Base-by-base conservation (phyloP, 768 basidiomycete species). In the Mycena maculata region DNA sequence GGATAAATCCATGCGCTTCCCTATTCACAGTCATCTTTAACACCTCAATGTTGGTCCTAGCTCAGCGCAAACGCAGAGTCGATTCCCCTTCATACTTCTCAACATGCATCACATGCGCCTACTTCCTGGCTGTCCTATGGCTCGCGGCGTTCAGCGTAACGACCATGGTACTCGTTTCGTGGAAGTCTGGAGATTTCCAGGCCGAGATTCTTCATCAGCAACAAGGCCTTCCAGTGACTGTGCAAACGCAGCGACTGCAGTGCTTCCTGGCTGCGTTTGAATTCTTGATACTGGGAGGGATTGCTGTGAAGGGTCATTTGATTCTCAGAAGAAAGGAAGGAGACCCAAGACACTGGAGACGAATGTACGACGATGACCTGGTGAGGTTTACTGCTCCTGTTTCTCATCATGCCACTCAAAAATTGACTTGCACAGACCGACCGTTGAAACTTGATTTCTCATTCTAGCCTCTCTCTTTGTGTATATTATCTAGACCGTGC, bases 31-130 rank as follows among this genome's bases (percentile, higher is more conserved):
- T 77, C 15, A 33, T 76, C 11, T 81, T 76, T 60, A 77, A 60
- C 18, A n/a, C 28, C 15, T 38, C 78, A 49, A 42, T 71, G 30
- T 62, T 73, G 6, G 33, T 39, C 27, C 58, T 60, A 15, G 47
- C 76, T 8, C 74, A 73, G 18, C 69, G 68, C 42, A 74, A 74
- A 49, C 72, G 77, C 23, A 68, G 67, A 39, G 60, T 68, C 36
- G 68, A 73, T 12, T 61, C 74, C 15, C 78, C 78, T 4, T 76
- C 77, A 23, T 81, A 79, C 65, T 81, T 78, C 63, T 77, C 76
- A 8, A 79, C 78, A 1, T 66, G 69, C 28, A 55, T 79, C 50
- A 69, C 80, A 48, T 75, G 71, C 31, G 76, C 73, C 4, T 78
- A 78, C 63, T 69, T 81, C 3, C 62, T 79, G 41, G 71, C 76